A percentile compares a stretch with the other conserved stretches of the same genome.
Evolutionary conservation across 2,329 filamentous ascomycete species (phyloP).

Genomic region (Penicillium sp.): DNA sequence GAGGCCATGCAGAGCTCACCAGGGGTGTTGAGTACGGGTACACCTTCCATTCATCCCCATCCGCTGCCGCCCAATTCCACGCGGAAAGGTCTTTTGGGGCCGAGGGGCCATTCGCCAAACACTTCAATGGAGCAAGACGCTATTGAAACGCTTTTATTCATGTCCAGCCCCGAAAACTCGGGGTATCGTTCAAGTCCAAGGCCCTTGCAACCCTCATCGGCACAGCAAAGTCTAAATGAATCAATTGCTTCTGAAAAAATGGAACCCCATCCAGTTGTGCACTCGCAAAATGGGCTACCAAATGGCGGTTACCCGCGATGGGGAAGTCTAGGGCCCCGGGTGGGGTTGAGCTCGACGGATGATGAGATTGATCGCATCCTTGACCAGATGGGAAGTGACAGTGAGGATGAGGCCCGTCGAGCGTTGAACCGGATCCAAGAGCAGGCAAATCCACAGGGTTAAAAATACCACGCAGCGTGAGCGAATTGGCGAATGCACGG

Average conservation of each 20-base stretch:
- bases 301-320: constrained; percentile 6
- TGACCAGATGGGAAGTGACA: constrained; percentile 37
- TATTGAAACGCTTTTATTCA: constrained; percentile 46
- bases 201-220: constrained; percentile 15
- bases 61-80: constrained; percentile 16
- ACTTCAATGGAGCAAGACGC: constrained; percentile 46
- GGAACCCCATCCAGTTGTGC: constrained; percentile 10
- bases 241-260: constrained; percentile 15
- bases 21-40: constrained; percentile 23
- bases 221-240: constrained; percentile 24
- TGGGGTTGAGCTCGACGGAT: constrained; percentile 29
- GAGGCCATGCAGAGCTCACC: constrained; percentile 18
- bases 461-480: not conserved
- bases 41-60: constrained; percentile 27
- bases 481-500: too few relatives aligned
- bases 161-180: constrained; percentile 47
- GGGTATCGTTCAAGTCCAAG: constrained; percentile 38
- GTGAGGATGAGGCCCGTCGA: constrained; percentile 27
- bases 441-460: constrained; percentile 4
- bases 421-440: constrained; percentile 11
- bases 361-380: constrained; percentile 39
- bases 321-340: constrained; percentile 9
- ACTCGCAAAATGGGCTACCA: constrained; percentile 15
- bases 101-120: constrained; percentile 38
- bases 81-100: constrained; percentile 19